Conservation (phyloP, 2,329 filamentous ascomycete species). For the Neopestalotiopsis sp. region DNA sequence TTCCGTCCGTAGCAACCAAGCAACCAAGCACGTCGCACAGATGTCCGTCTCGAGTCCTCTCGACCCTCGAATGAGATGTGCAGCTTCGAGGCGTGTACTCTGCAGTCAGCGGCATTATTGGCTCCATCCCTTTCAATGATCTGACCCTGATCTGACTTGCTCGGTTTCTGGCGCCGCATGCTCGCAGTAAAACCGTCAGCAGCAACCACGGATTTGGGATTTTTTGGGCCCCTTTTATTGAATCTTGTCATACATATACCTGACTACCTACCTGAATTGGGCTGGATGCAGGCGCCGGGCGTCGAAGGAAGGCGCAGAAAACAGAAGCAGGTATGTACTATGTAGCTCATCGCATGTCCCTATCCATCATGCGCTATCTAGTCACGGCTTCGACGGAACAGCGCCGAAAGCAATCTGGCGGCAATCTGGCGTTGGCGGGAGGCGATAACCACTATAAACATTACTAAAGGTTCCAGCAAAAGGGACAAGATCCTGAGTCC, state of each 20-base stretch:
- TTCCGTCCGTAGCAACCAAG: too few relatives aligned
- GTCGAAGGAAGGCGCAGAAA: background rate
- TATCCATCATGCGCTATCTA: too few relatives aligned
- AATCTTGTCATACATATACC: background rate
- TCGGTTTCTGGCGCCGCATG: too few relatives aligned
- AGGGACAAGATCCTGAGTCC: background rate
- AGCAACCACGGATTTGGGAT: background rate
- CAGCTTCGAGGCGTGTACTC: background rate
- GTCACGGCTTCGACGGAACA: background rate
- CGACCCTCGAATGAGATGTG: background rate
- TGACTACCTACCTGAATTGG: background rate
- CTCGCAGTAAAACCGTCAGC: background rate
- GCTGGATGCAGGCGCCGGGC: background rate
- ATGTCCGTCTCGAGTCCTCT: background rate
- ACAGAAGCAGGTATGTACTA: background rate
- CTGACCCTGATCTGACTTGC: background rate
- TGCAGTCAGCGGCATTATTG: background rate
- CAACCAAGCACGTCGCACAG: background rate
- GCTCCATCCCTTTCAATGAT: background rate
- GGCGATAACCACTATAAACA: background rate
- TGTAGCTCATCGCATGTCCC: too few relatives aligned
- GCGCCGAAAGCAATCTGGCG: background rate
- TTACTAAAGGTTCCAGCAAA: background rate
- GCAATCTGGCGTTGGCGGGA: background rate
- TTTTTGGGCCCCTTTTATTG: background rate